Conservation (phyloP, 75 land plant genomes). For the Sequoiadendron giganteum region DNA sequence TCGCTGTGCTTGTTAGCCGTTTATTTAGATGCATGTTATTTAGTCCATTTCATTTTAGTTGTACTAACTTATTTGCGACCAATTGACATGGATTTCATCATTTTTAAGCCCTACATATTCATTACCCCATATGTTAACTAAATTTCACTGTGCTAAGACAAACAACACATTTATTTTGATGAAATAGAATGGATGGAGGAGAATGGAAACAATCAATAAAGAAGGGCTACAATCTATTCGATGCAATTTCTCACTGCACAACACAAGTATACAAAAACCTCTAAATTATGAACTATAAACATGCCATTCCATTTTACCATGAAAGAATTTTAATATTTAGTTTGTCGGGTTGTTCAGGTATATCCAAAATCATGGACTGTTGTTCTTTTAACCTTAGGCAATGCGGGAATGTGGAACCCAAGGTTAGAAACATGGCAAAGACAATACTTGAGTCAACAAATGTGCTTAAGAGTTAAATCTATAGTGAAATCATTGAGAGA, state of each 20-base stretch:
- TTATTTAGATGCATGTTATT: no score
- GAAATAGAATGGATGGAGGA: constrained; percentile 52
- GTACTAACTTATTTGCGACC: not conserved
- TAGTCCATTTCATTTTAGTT: no score
- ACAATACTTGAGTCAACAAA: constrained; percentile 27
- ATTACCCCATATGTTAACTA: no score
- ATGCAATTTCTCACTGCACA: constrained; percentile 72
- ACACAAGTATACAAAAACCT: constrained; percentile 46
- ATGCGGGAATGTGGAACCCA: constrained; percentile 91
- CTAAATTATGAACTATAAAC: no score
- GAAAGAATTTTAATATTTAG: not conserved
- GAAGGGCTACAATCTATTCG: constrained; percentile 58
- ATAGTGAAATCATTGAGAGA: no score
- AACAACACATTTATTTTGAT: not conserved
- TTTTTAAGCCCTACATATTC: no score
- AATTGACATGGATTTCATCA: not conserved
- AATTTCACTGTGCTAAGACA: not conserved
- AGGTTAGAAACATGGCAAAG: constrained; percentile 76
- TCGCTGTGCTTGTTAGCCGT: no score
- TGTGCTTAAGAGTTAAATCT: no score
- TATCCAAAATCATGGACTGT: constrained; percentile 85
- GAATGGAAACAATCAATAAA: constrained; percentile 49
- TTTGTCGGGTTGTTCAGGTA: constrained; percentile 36
- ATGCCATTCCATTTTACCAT: no score
- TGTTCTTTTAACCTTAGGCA: constrained; percentile 64